phyloP scores from a whole-genome alignment of 75 land plant species.

The Picea sitchensis region DNA sequence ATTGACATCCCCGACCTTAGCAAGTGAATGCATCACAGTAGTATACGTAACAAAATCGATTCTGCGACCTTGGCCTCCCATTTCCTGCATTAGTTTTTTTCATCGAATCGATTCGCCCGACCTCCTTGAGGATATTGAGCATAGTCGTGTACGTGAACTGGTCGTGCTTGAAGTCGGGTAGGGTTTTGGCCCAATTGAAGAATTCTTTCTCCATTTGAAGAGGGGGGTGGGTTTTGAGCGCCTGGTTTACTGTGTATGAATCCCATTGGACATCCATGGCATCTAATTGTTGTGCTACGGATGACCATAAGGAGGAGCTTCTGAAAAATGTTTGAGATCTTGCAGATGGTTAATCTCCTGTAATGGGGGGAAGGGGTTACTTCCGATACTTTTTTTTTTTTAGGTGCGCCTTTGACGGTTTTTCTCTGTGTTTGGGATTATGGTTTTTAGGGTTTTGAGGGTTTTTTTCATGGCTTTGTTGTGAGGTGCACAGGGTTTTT shows the following conservation, averaged over 20 bases:
- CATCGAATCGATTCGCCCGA: constrained; percentile 42
- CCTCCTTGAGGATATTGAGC: constrained; percentile 65
- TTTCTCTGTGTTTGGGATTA: neutral
- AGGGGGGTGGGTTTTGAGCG: constrained; percentile 57
- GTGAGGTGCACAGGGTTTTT: too few relatives aligned
- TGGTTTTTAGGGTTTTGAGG: neutral
- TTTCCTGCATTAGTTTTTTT: constrained; percentile 29
- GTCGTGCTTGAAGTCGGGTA: constrained; percentile 58
- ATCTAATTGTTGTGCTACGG: constrained; percentile 23
- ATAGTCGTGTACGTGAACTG: constrained; percentile 65
- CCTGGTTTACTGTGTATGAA: constrained; percentile 46
- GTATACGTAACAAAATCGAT: constrained; percentile 14
- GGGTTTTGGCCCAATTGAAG: constrained; percentile 50
- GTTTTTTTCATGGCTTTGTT: too few relatives aligned
- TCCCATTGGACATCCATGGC: constrained; percentile 43
- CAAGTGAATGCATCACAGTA: too few relatives aligned
- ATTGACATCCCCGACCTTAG: too few relatives aligned
- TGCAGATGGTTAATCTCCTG: constrained; percentile 22
- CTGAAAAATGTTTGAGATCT: constrained; percentile 37
- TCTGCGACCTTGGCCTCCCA: constrained; percentile 33
- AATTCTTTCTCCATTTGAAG: constrained; percentile 65
- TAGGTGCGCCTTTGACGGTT: neutral
- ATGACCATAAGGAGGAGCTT: constrained; percentile 30
- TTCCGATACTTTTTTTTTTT: too few relatives aligned
- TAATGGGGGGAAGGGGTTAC: constrained; percentile 3